Conservation (phyloP, 371 early-diverging fungal species). For the Phascolomyces articulosus region DNA sequence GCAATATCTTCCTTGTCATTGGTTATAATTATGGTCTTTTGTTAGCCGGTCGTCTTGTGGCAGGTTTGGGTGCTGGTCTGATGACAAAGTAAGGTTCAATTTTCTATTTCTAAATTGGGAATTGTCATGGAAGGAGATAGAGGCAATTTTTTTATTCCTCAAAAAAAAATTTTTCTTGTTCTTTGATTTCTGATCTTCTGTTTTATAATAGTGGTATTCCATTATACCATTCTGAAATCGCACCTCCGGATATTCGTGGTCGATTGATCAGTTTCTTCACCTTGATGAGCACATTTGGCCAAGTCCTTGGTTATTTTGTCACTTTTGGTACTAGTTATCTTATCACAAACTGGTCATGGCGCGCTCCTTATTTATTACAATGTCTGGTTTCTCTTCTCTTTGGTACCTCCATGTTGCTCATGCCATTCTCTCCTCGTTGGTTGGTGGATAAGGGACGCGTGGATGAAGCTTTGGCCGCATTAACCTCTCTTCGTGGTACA, state of each 20-base stretch:
- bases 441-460: constrained; percentile 48
- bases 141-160: too few relatives aligned
- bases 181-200: background rate
- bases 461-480: constrained; percentile 49
- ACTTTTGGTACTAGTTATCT: constrained; percentile 51
- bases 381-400: constrained; percentile 25
- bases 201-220: constrained; percentile 14
- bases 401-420: constrained; percentile 14
- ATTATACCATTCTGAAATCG: constrained; percentile 59
- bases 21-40: constrained; percentile 45
- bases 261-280: constrained; percentile 47
- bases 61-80: constrained; percentile 50
- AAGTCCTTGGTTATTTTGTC: constrained; percentile 50
- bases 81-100: constrained; percentile 25
- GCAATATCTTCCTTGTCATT: constrained; percentile 49
- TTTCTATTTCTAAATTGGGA: background rate
- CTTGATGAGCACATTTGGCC: constrained; percentile 39
- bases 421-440: constrained; percentile 66
- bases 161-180: constrained; percentile 1
- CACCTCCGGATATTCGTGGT: constrained; percentile 72
- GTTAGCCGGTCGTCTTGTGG: constrained; percentile 41
- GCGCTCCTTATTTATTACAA: constrained; percentile 41
- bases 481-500: constrained; percentile 45
- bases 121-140: background rate
- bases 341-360: constrained; percentile 43